Evolutionary conservation across 164 flowering plant genomes (phyloP), one percentile per base, ranked within the genome.

Genomic region (Berberis thunbergii): DNA sequence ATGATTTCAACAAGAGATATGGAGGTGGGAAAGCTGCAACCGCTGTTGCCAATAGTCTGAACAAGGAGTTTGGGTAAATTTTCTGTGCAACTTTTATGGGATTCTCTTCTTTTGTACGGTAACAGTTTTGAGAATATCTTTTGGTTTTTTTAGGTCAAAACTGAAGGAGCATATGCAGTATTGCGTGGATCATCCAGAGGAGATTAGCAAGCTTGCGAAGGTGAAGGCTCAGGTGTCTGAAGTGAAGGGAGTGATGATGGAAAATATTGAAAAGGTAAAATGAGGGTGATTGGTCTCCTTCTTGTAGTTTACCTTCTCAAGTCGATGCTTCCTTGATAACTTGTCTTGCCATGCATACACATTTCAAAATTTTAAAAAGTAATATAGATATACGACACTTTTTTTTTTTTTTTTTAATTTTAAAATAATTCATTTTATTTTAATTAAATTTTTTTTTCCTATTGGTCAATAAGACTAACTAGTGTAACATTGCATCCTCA

Each of bases 21-120:
- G 86, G 85, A 57, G 95, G 89, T 11, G 95, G 87, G 52, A 87
- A 84, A 74, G 95, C 95, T 67, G 78, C 81, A 42, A 86, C 84
- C 44, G 91, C 88, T 59, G 77, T 67, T 63, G 86, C 95, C 2
- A 73, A 80, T 55, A 79, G 95, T 74, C 70, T 88, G 68, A 84
- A 76, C 81, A 87, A 74, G 75, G 94, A 85, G 64, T 88, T 81
- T 69, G 89, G 95, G 95, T 87, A 81, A 54, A 43, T 42, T 4
- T 66, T 41, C 45, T 40, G 40, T 52, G 39, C 41, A 4, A 7
- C 11, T 52, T 9, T 11, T 6, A 26, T 52, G 10, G 54, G 11
- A 52, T 52, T 1, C n/a, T 12, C n/a, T 7, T 52, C n/a, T 52
- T 4, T 52, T 7, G 13, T 10, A 3, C 13, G 3, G 4, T 6